A percentile compares a stretch with the other conserved stretches of the same genome.
phyloP scores from a whole-genome alignment of 208 protist genomes.

The Leishmania guyanensis region DNA sequence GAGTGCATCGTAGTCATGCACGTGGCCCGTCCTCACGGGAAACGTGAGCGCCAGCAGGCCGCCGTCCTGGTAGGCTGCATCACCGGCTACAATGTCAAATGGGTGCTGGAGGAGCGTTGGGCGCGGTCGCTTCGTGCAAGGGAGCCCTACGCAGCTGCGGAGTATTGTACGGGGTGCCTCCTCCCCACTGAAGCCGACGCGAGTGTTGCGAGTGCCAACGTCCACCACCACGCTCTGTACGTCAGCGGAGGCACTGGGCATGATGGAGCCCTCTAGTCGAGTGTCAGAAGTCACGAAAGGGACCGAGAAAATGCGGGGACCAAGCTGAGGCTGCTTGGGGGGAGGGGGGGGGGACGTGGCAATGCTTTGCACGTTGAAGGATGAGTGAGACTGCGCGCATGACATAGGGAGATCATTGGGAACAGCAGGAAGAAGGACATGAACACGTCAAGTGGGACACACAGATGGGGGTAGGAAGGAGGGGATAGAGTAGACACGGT shows the following conservation, averaged over 20 bases:
- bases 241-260: constrained; percentile 6
- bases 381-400: neutral
- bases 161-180: constrained; percentile 93
- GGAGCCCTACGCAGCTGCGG: constrained; percentile 75
- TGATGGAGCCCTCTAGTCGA: neutral
- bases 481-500: neutral
- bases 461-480: neutral
- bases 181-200: constrained; percentile 95
- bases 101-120: constrained; percentile 67
- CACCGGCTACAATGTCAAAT: constrained; percentile 65
- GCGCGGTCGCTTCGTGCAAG: constrained; percentile 61
- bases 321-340: neutral
- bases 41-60: constrained; percentile 56
- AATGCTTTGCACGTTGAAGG: neutral
- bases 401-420: neutral
- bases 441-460: neutral
- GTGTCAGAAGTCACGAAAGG: neutral
- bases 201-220: constrained; percentile 93
- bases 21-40: constrained; percentile 67
- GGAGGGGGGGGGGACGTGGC: neutral
- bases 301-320: neutral
- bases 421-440: constrained; percentile 4
- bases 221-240: constrained; percentile 92
- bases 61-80: constrained; percentile 58
- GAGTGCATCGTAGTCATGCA: constrained; percentile 76